Evolutionary conservation across 1,139 yeast genomes (phyloP).

Genomic region (Yamadazyma atmosphaerica): DNA sequence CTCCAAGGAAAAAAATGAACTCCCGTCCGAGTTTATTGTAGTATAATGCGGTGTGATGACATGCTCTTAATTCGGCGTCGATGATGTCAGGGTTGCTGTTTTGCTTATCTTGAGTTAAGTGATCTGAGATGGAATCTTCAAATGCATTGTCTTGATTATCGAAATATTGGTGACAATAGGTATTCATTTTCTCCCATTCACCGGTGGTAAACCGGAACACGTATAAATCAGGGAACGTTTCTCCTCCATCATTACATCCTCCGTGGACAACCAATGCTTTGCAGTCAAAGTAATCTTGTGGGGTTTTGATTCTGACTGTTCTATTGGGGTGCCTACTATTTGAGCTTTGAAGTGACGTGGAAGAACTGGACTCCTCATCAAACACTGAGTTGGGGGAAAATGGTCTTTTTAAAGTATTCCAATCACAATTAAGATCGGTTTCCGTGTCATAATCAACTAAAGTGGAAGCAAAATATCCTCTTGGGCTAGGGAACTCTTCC

Average conservation of each 20-base stretch:
- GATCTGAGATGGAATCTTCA: constrained; percentile 29
- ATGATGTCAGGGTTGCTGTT: constrained; percentile 28
- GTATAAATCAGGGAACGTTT: constrained; percentile 36
- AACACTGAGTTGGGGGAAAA: constrained; percentile 14
- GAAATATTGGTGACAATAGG: constrained; percentile 41
- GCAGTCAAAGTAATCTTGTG: constrained; percentile 24
- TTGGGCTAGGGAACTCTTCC: constrained; percentile 34
- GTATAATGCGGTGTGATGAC: constrained; percentile 44
- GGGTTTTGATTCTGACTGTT: constrained; percentile 10
- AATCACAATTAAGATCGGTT: constrained; percentile 24
- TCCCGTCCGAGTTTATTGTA: constrained; percentile 37
- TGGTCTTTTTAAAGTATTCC: constrained; percentile 14
- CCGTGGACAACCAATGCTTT: constrained; percentile 43
- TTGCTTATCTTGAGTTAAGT: constrained; percentile 24
- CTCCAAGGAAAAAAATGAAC: constrained; percentile 44
- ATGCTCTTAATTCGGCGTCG: constrained; percentile 45
- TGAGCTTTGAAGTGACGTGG: constrained; percentile 22
- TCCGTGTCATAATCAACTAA: constrained; percentile 26
- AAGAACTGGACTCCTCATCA: constrained; percentile 17
- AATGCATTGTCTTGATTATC: constrained; percentile 25
- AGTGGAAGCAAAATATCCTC: constrained; percentile 44
- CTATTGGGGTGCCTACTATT: constrained; percentile 11
- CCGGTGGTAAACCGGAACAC: constrained; percentile 35
- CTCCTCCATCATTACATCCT: constrained; percentile 35
- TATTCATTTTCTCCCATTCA: constrained; percentile 33